Conservation (phyloP, 2,329 filamentous ascomycete species). For the Sarocladiaceae sp. region DNA sequence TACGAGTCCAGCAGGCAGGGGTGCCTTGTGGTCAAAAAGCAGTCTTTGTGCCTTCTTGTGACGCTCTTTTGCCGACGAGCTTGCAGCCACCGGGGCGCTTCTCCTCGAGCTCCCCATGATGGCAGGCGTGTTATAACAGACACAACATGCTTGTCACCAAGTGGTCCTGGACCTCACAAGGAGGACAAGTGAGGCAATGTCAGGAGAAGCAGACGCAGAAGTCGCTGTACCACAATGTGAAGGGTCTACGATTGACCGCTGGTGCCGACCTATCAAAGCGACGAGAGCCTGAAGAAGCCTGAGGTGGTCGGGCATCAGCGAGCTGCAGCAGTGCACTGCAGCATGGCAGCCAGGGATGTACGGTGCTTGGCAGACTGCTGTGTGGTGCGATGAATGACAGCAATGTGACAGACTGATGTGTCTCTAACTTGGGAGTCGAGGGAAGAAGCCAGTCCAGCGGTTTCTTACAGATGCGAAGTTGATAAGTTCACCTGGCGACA, state of each 20-base stretch:
- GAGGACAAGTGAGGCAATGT: background rate
- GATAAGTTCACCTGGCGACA: too few species aligned
- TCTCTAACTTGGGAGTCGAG: too few species aligned
- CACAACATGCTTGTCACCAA: constrained; percentile 7
- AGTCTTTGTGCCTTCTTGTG: constrained; percentile 26
- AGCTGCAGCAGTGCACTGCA: background rate
- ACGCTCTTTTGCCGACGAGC: constrained; percentile 28
- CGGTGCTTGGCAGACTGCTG: constrained; percentile 3
- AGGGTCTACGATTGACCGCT: background rate
- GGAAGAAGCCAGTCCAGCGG: too few species aligned
- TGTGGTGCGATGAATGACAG: background rate
- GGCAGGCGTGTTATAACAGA: constrained; percentile 6
- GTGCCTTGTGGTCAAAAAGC: constrained; percentile 26
- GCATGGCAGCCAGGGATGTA: background rate
- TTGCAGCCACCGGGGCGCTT: constrained; percentile 22
- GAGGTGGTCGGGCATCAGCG: constrained; percentile 8
- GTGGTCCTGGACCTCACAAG: background rate
- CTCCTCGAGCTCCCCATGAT: constrained; percentile 32
- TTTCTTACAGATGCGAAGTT: too few species aligned
- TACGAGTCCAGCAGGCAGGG: constrained; percentile 28
- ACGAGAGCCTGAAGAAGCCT: constrained; percentile 6
- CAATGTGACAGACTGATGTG: too few species aligned
- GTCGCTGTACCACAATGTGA: background rate
- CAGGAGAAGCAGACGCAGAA: background rate
- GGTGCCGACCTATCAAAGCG: constrained; percentile 4